Conservation (phyloP, 495 filamentous ascomycete genomes). For the Trichocladium antarcticum region DNA sequence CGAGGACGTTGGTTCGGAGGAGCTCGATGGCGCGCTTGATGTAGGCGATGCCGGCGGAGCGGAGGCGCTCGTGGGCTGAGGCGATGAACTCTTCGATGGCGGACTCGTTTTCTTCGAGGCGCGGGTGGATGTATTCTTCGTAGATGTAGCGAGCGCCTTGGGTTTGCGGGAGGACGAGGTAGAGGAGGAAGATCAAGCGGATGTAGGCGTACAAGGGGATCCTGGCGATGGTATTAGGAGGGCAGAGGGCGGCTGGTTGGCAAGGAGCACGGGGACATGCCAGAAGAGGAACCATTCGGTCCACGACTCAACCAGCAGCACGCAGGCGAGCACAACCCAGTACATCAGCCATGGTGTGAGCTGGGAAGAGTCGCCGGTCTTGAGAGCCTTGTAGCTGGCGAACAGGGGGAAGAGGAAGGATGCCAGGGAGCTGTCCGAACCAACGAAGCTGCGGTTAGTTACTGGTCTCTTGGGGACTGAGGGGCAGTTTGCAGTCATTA, state of each 20-base stretch:
- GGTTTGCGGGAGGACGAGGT: conserved; percentile 93
- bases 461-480: neutral
- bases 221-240: conserved; percentile 33
- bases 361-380: conserved; percentile 78
- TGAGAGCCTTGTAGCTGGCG: conserved; percentile 95
- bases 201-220: conserved; percentile 92
- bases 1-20: conserved; percentile 61
- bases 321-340: conserved; percentile 83
- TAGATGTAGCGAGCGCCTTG: conserved; percentile 84
- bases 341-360: conserved; percentile 99
- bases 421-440: conserved; percentile 54
- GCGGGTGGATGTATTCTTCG: conserved; percentile 73
- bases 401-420: conserved; percentile 94
- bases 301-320: conserved; percentile 77
- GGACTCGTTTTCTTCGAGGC: conserved; percentile 73
- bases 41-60: conserved; percentile 67
- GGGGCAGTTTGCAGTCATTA: conserved; percentile 11
- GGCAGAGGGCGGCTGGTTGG: neutral
- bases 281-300: conserved; percentile 73
- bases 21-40: conserved; percentile 68
- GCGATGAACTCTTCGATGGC: conserved; percentile 88
- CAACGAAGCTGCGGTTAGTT: conserved; percentile 11
- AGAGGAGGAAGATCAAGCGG: conserved; percentile 76
- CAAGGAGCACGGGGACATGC: conserved; percentile 31
- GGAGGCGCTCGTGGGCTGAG: conserved; percentile 66